These are phyloP conservation scores for Chlamydomonas reinhardtii DNA, from an alignment of 163 green algal genomes.

Conservation along the genomic window DNA sequence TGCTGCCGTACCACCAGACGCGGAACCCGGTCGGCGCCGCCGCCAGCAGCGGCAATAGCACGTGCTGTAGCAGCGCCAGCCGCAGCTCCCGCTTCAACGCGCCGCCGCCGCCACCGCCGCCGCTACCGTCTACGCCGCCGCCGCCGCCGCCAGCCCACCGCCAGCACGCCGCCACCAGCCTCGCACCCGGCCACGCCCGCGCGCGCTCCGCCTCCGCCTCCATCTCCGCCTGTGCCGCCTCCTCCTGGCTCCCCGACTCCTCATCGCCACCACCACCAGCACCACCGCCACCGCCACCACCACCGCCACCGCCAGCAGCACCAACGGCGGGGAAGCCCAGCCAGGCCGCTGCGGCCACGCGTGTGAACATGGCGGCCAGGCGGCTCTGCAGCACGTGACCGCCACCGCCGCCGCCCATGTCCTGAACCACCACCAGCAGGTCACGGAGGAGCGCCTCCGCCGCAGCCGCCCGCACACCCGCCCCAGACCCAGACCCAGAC, in stretches of 20 bases:
- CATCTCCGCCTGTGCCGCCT: background rate
- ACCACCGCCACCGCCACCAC: background rate
- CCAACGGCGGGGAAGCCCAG: background rate
- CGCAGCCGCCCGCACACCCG: background rate
- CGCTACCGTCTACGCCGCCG: no score
- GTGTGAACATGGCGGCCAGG: background rate
- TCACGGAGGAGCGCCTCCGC: conserved; percentile 8
- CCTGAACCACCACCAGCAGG: conserved; percentile 23
- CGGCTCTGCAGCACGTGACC: conserved; percentile 28
- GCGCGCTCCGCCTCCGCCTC: conserved; percentile 10
- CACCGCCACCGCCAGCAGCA: background rate
- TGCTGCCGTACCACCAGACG: background rate
- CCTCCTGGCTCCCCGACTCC: no score
- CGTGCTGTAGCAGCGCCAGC: conserved; percentile 26
- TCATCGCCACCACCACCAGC: background rate
- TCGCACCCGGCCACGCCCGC: conserved; percentile 2
- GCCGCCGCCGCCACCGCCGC: no score
- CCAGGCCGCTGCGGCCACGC: conserved; percentile 20
- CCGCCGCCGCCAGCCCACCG: background rate
- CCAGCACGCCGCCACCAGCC: conserved; percentile 12
- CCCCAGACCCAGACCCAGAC: background rate
- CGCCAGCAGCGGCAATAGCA: conserved; percentile 40
- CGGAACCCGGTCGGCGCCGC: conserved; percentile 6
- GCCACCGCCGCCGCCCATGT: conserved; percentile 21
- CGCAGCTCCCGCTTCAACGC: background rate